Conservation (phyloP, 441 rosid species). For the Geranium incanum region DNA sequence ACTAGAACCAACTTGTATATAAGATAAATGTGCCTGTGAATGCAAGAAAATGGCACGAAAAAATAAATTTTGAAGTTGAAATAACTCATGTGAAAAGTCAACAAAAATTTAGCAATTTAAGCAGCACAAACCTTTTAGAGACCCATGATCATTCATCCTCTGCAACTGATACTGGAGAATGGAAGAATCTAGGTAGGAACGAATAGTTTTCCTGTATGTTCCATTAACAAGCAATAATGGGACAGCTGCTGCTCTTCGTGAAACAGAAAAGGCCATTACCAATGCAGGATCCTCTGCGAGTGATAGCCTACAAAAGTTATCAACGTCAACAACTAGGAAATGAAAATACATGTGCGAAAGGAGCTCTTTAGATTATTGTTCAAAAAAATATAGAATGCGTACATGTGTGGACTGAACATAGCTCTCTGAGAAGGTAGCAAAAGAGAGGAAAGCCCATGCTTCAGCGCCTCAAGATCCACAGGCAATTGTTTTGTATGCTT, state of each 20-base stretch:
- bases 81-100: neutral
- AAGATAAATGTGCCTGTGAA: neutral
- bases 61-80: neutral
- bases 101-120: constrained; percentile 2
- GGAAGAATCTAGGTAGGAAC: constrained; percentile 88
- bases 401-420: constrained; percentile 66
- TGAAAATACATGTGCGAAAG: constrained; percentile 15
- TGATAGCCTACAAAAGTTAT: constrained; percentile 47
- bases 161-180: constrained; percentile 89
- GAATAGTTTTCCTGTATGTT: constrained; percentile 82
- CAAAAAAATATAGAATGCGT: constrained; percentile 29
- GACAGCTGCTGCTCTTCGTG: constrained; percentile 95
- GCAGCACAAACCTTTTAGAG: constrained; percentile 68
- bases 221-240: constrained; percentile 95
- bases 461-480: constrained; percentile 71
- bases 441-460: constrained; percentile 80
- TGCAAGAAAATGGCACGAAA: constrained; percentile 5
- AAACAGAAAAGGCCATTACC: constrained; percentile 98
- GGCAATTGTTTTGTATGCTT: constrained; percentile 60
- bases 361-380: constrained; percentile 7
- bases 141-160: constrained; percentile 65
- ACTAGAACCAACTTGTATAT: neutral
- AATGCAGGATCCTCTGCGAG: constrained; percentile 98
- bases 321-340: constrained; percentile 24
- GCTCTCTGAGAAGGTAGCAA: constrained; percentile 79